Conservation (phyloP, 805 yeast species). For the Yamadazyma nakazawae region DNA sequence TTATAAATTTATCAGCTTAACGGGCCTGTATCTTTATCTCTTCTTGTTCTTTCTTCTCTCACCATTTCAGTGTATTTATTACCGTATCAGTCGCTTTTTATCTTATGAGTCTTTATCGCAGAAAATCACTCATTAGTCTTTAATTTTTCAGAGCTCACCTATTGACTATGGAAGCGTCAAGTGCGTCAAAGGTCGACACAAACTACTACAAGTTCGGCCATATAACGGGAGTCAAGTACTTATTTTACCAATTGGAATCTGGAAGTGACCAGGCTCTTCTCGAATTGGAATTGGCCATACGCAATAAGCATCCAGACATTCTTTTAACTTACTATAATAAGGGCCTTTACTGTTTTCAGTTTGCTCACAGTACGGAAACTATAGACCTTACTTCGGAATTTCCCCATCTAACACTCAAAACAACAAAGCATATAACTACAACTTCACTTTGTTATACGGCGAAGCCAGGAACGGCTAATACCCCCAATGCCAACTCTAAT, state of each 20-base stretch:
- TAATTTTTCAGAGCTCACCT: neutral
- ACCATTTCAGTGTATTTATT: neutral
- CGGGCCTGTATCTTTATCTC: no score
- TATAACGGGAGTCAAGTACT: slow-evolving; percentile 26
- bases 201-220: slow-evolving; percentile 42
- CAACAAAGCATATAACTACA: slow-evolving; percentile 19
- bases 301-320: slow-evolving; percentile 35
- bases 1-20: no score
- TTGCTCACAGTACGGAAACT: slow-evolving; percentile 22
- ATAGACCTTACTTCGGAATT: slow-evolving; percentile 19
- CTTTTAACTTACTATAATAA: slow-evolving; percentile 41
- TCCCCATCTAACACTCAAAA: slow-evolving; percentile 24
- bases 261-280: slow-evolving; percentile 37
- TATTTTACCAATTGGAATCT: slow-evolving; percentile 25
- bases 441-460: slow-evolving; percentile 31
- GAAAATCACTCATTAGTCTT: neutral
- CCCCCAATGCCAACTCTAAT: neutral
- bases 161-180: slow-evolving; percentile 8
- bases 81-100: no score
- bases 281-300: slow-evolving; percentile 36
- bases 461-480: slow-evolving; percentile 12
- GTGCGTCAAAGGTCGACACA: slow-evolving; percentile 30
- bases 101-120: neutral
- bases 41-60: neutral
- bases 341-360: slow-evolving; percentile 32